A percentile compares a stretch with the other conserved stretches of the same genome.
phyloP scores from a whole-genome alignment of 2,329 filamentous ascomycete species.

The Penicillium aurantiogriseum region DNA sequence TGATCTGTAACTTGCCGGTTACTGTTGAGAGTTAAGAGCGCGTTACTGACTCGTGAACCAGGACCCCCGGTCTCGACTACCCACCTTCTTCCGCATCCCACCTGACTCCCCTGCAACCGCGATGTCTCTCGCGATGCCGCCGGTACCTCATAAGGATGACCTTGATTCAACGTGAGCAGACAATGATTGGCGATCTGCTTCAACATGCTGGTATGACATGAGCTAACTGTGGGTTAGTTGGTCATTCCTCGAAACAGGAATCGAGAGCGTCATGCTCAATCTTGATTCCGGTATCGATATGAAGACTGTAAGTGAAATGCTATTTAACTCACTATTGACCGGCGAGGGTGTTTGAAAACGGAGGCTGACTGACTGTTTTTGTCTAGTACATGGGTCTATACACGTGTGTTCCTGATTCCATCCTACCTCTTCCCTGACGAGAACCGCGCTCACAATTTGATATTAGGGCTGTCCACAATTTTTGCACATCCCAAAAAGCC shows the following conservation, averaged over 20 bases:
- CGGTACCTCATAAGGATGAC: slow-evolving; percentile 56
- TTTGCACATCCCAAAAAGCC: slow-evolving; percentile 96
- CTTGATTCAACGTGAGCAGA: slow-evolving; percentile 60
- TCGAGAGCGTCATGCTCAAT: slow-evolving; percentile 90
- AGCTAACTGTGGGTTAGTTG: slow-evolving; percentile 59
- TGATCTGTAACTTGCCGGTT: neutral
- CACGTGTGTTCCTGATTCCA: slow-evolving; percentile 56
- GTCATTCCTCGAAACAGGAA: slow-evolving; percentile 82
- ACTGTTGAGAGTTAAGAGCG: neutral
- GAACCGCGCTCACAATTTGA: slow-evolving; percentile 16
- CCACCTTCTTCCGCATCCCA: neutral
- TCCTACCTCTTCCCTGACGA: slow-evolving; percentile 23
- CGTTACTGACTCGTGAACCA: neutral
- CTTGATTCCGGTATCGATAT: slow-evolving; percentile 91
- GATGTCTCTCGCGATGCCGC: slow-evolving; percentile 42
- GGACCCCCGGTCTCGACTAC: slow-evolving; percentile 5
- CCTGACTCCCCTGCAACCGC: slow-evolving; percentile 14
- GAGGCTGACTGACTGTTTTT: slow-evolving; percentile 17
- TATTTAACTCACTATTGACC: neutral
- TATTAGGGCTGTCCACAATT: slow-evolving; percentile 86
- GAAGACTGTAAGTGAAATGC: slow-evolving; percentile 62
- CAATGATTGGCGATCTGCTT: neutral
- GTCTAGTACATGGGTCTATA: slow-evolving; percentile 90
- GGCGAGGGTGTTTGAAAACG: neutral
- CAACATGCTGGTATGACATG: neutral